Percentiles rank a stretch among this genome's conserved stretches.
Evolutionary conservation across 108 stramenopile genomes (phyloP).

Genomic region (Fragilariopsis cylindrus): DNA sequence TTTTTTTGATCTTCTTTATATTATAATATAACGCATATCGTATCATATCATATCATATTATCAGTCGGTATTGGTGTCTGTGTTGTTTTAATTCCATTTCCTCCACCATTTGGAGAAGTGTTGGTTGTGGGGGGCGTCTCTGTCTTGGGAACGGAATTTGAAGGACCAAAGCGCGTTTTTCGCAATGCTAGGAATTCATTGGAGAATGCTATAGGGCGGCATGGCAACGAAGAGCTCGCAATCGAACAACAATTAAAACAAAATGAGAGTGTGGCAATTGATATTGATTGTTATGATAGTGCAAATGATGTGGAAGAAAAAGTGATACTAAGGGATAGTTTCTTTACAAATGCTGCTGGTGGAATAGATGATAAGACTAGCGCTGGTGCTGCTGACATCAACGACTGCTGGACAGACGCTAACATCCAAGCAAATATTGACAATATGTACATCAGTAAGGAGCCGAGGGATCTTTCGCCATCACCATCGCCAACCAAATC

Average conservation of each 20-base stretch:
- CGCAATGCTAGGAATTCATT: constrained; percentile 33
- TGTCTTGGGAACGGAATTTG: constrained; percentile 46
- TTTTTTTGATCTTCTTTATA: no score
- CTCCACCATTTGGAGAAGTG: constrained; percentile 45
- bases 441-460: constrained; percentile 6
- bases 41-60: background rate
- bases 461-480: background rate
- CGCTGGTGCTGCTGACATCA: background rate
- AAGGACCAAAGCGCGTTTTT: constrained; percentile 36
- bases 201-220: constrained; percentile 26
- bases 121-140: constrained; percentile 40
- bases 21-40: no score
- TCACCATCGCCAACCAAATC: constrained; percentile 1
- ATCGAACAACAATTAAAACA: background rate
- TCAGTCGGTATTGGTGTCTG: constrained; percentile 42
- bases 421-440: constrained; percentile 12
- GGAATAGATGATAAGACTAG: background rate
- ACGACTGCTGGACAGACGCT: background rate
- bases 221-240: constrained; percentile 15
- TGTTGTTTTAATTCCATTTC: constrained; percentile 39
- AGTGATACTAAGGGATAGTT: constrained; percentile 4
- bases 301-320: background rate
- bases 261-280: constrained; percentile 3
- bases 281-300: background rate
- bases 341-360: constrained; percentile 17